Evolutionary conservation across 768 basidiomycete genomes (phyloP), one percentile per base, ranked within the genome.

Genomic region (Gautieria morchelliformis): DNA sequence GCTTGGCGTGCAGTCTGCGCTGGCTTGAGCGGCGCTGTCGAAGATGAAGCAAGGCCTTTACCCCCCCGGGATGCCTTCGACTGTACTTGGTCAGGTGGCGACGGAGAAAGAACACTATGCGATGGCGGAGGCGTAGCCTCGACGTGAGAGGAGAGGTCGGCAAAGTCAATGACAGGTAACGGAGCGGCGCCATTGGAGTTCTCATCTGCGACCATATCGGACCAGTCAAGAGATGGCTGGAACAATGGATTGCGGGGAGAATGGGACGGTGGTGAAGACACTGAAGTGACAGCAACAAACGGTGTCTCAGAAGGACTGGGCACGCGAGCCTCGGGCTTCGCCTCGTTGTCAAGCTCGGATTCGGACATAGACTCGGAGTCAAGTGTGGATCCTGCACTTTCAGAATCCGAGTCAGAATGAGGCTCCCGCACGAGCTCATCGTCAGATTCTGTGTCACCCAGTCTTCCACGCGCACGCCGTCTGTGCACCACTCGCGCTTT

Each of bases 201-300:
- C 70, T 87, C 85, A 59, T 84, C 84, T 17, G 84, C 76, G n/a
- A 90, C 87, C 82, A 90, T 87, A 66, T 91, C 87, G 10, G 87
- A 86, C 89, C 89, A 91, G 63, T 80, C 78, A 15, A 78, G 77
- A 24, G 73, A 50, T 32, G 76, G 67, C 1, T 74, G 61, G 61
- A 85, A 84, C 67, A 87, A 83, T 27, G 40, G 22, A 9, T 46
- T 44, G 7, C 14, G 22, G 30, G n/a, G 27, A 22, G 53, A 12
- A 45, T 49, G 22, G 11, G 24, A 17, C 1, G 44, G 35, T 20
- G 47, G 33, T 37, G 57, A 14, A 12, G 46, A 39, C 9, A 2
- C 40, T 4, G 50, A 48, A 19, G 41, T 40, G 37, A 30, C 49
- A n/a, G 48, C 37, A 17, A 42, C 42, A 19, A 35, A 47, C 5